Evolutionary conservation across 345 rosid genomes (phyloP).

Genomic region (Geranium rotundifolium): DNA sequence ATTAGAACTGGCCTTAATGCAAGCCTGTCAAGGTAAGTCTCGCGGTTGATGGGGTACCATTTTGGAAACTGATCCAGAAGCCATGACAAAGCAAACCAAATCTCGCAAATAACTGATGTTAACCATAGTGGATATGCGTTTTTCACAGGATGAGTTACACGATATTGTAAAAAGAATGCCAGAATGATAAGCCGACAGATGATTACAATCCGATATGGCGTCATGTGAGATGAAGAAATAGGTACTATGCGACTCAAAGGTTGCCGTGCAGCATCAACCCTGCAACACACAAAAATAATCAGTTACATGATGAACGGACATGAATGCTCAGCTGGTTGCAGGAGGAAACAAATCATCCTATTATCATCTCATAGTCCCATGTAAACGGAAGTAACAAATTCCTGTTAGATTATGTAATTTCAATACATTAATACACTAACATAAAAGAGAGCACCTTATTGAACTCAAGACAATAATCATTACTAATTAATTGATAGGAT

Average conservation of each 20-base stretch:
- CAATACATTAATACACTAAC: background rate
- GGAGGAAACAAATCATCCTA: too few relatives aligned
- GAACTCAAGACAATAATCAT: too few relatives aligned
- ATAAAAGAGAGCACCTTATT: too few relatives aligned
- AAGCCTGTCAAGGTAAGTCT: constrained; percentile 91
- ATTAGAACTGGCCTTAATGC: constrained; percentile 53
- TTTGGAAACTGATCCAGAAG: constrained; percentile 98
- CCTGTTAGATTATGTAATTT: background rate
- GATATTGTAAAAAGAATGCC: constrained; percentile 92
- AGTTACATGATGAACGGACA: background rate
- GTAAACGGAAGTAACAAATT: background rate
- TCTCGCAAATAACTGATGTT: constrained; percentile 92
- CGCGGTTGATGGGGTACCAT: constrained; percentile 90
- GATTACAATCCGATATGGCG: constrained; percentile 78
- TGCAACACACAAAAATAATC: constrained; percentile 23
- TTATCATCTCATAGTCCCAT: too few relatives aligned
- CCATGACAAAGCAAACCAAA: constrained; percentile 99
- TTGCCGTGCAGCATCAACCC: constrained; percentile 93
- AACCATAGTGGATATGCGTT: constrained; percentile 92
- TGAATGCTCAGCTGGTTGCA: too few relatives aligned
- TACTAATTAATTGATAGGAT: too few relatives aligned
- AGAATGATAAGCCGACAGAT: constrained; percentile 88
- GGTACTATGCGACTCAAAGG: constrained; percentile 90
- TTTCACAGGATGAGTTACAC: constrained; percentile 87
- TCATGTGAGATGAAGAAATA: constrained; percentile 64